Conservation (phyloP, 2,329 filamentous ascomycete species). For the Nothophaeocryptopus gaeumannii region DNA sequence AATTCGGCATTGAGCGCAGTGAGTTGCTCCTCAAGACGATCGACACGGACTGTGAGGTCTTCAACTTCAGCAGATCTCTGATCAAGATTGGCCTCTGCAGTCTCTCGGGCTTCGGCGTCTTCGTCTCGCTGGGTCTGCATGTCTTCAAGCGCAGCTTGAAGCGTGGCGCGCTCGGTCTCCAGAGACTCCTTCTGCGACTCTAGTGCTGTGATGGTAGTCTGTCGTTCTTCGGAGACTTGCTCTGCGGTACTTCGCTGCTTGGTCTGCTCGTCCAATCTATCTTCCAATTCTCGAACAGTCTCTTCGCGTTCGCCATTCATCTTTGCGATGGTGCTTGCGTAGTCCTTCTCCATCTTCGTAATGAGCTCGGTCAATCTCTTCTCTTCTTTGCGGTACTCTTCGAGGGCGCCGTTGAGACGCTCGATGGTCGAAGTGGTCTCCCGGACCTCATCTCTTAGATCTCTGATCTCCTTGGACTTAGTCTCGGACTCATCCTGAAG, state of each 20-base stretch:
- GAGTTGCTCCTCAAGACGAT: constrained; percentile 33
- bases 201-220: constrained; percentile 39
- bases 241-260: constrained; percentile 40
- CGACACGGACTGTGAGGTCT: constrained; percentile 39
- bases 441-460: constrained; percentile 28
- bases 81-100: constrained; percentile 39
- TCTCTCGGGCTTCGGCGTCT: constrained; percentile 34
- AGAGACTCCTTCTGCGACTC: constrained; percentile 38
- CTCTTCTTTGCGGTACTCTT: constrained; percentile 41
- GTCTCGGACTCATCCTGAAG: constrained; percentile 25
- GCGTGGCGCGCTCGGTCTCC: constrained; percentile 37
- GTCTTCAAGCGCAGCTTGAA: constrained; percentile 33
- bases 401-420: constrained; percentile 39
- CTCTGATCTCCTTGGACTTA: constrained; percentile 23
- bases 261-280: constrained; percentile 38
- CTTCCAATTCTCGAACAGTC: constrained; percentile 37
- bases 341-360: constrained; percentile 40
- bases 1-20: constrained; percentile 35
- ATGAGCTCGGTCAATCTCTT: constrained; percentile 38
- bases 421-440: constrained; percentile 38
- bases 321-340: constrained; percentile 35
- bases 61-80: constrained; percentile 38
- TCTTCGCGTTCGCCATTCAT: constrained; percentile 41
- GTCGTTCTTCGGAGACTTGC: constrained; percentile 39
- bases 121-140: constrained; percentile 36